Evolutionary conservation across 2,329 filamentous ascomycete genomes (phyloP).

Genomic region (Aspergillus ochraceoroseus): DNA sequence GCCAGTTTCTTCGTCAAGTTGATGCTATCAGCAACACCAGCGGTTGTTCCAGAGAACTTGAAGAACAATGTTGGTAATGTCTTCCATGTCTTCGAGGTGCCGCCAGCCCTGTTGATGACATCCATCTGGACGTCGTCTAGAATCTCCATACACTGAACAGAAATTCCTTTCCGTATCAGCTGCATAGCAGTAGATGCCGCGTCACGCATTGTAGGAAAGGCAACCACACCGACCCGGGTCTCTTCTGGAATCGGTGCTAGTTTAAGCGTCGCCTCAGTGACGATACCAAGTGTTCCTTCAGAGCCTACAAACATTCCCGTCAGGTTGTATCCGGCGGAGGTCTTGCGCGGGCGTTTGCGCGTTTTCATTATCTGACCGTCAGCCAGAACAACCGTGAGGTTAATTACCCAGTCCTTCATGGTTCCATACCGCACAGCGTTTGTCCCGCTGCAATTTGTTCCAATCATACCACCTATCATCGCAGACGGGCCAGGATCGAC

Average conservation of each 20-base stretch:
- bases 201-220: constrained; percentile 55
- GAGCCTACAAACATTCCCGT: constrained; percentile 65
- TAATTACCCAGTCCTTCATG: constrained; percentile 72
- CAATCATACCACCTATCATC: constrained; percentile 57
- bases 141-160: constrained; percentile 61
- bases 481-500: constrained; percentile 73
- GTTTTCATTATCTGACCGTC: constrained; percentile 67
- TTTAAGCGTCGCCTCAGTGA: constrained; percentile 67
- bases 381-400: constrained; percentile 64
- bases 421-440: constrained; percentile 64
- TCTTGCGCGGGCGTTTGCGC: constrained; percentile 61
- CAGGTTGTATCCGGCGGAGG: constrained; percentile 66
- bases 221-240: constrained; percentile 61
- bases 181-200: constrained; percentile 61
- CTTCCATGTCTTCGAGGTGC: constrained; percentile 49
- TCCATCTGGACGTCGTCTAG: constrained; percentile 61
- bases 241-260: constrained; percentile 60
- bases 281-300: constrained; percentile 65
- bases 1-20: constrained; percentile 63
- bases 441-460: constrained; percentile 62
- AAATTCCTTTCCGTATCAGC: constrained; percentile 61
- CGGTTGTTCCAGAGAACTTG: constrained; percentile 68
- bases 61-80: constrained; percentile 43
- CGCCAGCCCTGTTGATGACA: constrained; percentile 62
- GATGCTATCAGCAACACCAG: constrained; percentile 74